Conservation (phyloP, 495 filamentous ascomycete species). For the Hyaloscypha bicolor region DNA sequence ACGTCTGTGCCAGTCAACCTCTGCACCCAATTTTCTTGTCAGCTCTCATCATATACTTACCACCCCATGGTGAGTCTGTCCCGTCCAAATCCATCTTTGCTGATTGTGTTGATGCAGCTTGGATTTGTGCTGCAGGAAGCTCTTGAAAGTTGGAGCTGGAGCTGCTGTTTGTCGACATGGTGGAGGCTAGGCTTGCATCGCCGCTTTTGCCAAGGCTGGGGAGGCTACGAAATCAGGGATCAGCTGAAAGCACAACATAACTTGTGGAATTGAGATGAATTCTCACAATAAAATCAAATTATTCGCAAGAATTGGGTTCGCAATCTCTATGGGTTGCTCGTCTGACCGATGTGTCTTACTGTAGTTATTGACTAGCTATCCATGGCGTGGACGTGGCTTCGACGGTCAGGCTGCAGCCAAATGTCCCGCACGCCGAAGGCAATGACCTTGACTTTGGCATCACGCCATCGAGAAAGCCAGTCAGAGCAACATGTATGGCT, state of each 20-base stretch:
- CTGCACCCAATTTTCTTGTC: neutral
- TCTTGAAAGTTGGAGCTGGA: constrained; percentile 19
- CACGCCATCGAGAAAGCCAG: neutral
- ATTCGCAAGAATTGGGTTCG: neutral
- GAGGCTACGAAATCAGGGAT: neutral
- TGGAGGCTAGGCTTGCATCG: constrained; percentile 6
- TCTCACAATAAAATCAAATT: no score
- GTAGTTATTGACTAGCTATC: neutral
- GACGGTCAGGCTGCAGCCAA: neutral
- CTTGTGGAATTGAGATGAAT: no score
- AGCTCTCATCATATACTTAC: constrained; percentile 41
- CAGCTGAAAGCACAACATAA: no score
- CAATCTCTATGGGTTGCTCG: neutral
- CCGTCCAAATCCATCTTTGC: constrained; percentile 62
- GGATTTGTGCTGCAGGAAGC: constrained; percentile 6
- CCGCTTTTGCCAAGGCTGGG: constrained; percentile 6
- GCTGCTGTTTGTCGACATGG: constrained; percentile 17
- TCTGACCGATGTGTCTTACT: neutral
- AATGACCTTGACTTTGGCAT: neutral
- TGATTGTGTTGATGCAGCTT: constrained; percentile 9
- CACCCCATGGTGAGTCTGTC: constrained; percentile 71
- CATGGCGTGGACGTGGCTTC: neutral
- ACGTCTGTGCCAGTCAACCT: constrained; percentile 26
- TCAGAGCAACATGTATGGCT: neutral
- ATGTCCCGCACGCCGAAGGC: neutral